Conservation (phyloP, 352 stramenopile genomes). For the Phytophthora hibernalis region DNA sequence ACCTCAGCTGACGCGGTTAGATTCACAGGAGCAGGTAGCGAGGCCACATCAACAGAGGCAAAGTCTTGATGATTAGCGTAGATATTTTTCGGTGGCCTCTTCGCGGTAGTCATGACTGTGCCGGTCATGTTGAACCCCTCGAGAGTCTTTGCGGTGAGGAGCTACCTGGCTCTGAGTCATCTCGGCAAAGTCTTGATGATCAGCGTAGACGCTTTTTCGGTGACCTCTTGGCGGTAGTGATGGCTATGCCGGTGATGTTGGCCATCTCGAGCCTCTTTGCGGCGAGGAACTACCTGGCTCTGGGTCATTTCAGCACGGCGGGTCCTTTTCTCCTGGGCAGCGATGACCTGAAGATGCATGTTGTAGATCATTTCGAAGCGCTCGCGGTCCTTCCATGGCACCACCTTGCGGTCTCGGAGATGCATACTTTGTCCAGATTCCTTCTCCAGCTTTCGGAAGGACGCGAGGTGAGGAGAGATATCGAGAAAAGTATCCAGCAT, state of each 20-base stretch:
- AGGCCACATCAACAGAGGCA: constrained; percentile 1
- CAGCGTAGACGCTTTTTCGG: neutral
- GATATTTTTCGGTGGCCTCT: constrained; percentile 4
- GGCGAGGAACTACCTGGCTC: constrained; percentile 1
- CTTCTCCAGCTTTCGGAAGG: constrained; percentile 59
- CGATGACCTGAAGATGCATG: constrained; percentile 49
- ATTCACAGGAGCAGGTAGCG: constrained; percentile 24
- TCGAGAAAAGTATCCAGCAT: constrained; percentile 80
- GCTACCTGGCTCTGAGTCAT: neutral
- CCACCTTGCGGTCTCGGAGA: constrained; percentile 50
- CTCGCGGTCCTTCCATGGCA: constrained; percentile 58
- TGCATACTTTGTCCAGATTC: constrained; percentile 56
- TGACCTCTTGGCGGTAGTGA: constrained; percentile 22
- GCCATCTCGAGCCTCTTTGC: constrained; percentile 14
- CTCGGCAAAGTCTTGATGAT: neutral
- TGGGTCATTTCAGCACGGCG: constrained; percentile 1
- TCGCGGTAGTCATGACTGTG: constrained; percentile 28
- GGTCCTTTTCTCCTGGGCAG: constrained; percentile 33
- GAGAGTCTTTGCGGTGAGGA: constrained; percentile 16
- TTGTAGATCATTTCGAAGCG: constrained; percentile 66
- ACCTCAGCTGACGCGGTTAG: constrained; percentile 21
- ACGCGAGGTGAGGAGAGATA: constrained; percentile 57
- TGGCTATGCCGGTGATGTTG: constrained; percentile 29
- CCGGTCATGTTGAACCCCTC: constrained; percentile 19
- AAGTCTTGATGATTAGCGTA: neutral